Conservation (phyloP, 208 protist species). For the Trypanosoma caninum region DNA sequence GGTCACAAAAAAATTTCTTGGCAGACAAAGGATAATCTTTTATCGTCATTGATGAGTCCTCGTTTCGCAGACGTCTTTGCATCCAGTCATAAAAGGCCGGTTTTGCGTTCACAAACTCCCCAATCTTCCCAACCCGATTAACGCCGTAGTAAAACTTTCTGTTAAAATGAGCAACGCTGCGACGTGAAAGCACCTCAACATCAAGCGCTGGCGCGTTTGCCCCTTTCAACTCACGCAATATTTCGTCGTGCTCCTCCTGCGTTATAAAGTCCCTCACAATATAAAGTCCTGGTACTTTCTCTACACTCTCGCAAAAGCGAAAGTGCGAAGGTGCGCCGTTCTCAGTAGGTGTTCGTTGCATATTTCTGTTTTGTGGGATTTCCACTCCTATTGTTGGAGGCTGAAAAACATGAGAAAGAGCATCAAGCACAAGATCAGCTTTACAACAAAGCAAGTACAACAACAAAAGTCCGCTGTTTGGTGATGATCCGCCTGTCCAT, state of each 20-base stretch:
- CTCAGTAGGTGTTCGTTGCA: background rate
- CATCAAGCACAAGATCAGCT: conserved; percentile 7
- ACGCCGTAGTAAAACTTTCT: conserved; percentile 71
- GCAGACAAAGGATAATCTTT: conserved; percentile 19
- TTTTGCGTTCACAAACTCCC: conserved; percentile 40
- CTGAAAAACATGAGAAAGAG: conserved; percentile 24
- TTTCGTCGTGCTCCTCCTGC: conserved; percentile 44
- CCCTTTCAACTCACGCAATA: conserved; percentile 37
- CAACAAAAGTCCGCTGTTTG: conserved; percentile 5
- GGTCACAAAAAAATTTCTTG: conserved; percentile 33
- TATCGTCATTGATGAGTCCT: conserved; percentile 31
- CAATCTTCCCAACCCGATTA: conserved; percentile 47
- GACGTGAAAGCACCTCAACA: conserved; percentile 54
- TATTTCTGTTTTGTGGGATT: background rate
- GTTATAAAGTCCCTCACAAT: conserved; percentile 59
- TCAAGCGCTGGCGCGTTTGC: conserved; percentile 17
- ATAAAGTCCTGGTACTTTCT: conserved; percentile 49
- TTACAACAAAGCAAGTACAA: conserved; percentile 25
- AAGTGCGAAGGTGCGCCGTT: background rate
- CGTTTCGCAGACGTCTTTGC: conserved; percentile 46
- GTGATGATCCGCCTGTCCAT: conserved; percentile 13
- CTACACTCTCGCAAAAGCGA: conserved; percentile 20
- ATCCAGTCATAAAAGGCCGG: conserved; percentile 75
- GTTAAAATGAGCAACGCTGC: conserved; percentile 77
- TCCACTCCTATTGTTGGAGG: conserved; percentile 21